Percentiles rank a stretch among this genome's conserved stretches.
phyloP scores from a whole-genome alignment of 345 rosid species.

The Pugionium dolabratum region DNA sequence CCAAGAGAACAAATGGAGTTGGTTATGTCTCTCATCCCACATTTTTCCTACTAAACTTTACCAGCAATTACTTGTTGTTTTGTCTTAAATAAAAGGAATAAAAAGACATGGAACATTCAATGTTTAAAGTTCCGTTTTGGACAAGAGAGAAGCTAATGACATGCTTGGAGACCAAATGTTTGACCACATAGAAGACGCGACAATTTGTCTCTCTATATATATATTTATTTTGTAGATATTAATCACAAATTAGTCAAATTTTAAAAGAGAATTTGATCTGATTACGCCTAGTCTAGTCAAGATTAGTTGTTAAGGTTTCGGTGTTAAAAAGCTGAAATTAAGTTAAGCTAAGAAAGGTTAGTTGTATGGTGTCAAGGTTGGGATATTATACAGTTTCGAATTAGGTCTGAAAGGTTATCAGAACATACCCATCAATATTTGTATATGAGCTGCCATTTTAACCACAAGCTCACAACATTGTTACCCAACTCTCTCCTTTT shows the following conservation, averaged over 20 bases:
- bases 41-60: constrained; percentile 40
- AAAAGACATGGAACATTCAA: neutral
- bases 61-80: constrained; percentile 25
- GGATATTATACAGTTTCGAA: constrained; percentile 5
- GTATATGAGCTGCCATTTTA: constrained; percentile 29
- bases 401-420: constrained; percentile 42
- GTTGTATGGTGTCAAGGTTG: constrained; percentile 33
- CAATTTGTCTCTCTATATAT: neutral
- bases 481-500: constrained; percentile 34
- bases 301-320: constrained; percentile 2
- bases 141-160: constrained; percentile 26
- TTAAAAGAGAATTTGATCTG: neutral
- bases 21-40: constrained; percentile 36
- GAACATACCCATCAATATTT: constrained; percentile 32
- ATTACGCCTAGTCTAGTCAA: neutral
- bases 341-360: neutral
- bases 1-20: constrained; percentile 31
- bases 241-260: too few relatives aligned
- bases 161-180: constrained; percentile 27
- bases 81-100: neutral
- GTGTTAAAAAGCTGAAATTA: neutral
- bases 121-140: constrained; percentile 31
- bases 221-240: too few relatives aligned
- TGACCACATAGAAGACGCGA: constrained; percentile 7
- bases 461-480: constrained; percentile 38